A percentile compares a stretch with the other conserved stretches of the same genome.
These are phyloP conservation scores for Apodospora peruviana DNA, from an alignment of 495 filamentous ascomycete species.

Conservation along the genomic window DNA sequence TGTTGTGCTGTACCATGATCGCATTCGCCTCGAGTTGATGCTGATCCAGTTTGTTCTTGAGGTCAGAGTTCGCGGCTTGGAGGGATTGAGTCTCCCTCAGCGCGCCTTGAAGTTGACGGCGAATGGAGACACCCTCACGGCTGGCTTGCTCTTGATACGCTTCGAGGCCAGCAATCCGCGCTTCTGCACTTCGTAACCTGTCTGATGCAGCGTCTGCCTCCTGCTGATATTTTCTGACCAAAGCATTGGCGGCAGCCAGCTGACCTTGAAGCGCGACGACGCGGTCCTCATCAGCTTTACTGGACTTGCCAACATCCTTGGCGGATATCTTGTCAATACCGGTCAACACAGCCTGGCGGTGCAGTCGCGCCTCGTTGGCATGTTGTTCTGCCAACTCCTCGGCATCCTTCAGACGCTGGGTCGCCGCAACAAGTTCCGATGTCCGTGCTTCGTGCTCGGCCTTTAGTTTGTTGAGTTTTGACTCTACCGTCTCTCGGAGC, in stretches of 20 bases:
- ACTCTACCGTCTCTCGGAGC: constrained; percentile 69
- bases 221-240: constrained; percentile 80
- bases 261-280: constrained; percentile 73
- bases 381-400: constrained; percentile 89
- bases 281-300: constrained; percentile 65
- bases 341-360: constrained; percentile 74
- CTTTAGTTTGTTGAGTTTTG: constrained; percentile 71
- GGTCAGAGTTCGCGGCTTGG: constrained; percentile 69
- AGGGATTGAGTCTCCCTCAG: constrained; percentile 73
- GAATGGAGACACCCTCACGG: constrained; percentile 80
- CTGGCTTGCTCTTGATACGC: constrained; percentile 96
- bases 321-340: constrained; percentile 69
- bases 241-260: constrained; percentile 65
- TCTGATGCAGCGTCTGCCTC: constrained; percentile 87
- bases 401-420: constrained; percentile 70
- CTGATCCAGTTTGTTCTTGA: constrained; percentile 70
- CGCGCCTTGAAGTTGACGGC: constrained; percentile 79
- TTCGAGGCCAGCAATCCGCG: constrained; percentile 91
- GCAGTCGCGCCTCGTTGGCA: constrained; percentile 78
- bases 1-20: constrained; percentile 80
- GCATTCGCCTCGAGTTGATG: constrained; percentile 89
- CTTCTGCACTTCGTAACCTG: constrained; percentile 86
- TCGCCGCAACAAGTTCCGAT: constrained; percentile 70
- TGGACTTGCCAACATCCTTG: constrained; percentile 44
- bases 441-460: constrained; percentile 80